phyloP scores from a whole-genome alignment of 208 protist genomes.

The Leishmania braziliensis region DNA sequence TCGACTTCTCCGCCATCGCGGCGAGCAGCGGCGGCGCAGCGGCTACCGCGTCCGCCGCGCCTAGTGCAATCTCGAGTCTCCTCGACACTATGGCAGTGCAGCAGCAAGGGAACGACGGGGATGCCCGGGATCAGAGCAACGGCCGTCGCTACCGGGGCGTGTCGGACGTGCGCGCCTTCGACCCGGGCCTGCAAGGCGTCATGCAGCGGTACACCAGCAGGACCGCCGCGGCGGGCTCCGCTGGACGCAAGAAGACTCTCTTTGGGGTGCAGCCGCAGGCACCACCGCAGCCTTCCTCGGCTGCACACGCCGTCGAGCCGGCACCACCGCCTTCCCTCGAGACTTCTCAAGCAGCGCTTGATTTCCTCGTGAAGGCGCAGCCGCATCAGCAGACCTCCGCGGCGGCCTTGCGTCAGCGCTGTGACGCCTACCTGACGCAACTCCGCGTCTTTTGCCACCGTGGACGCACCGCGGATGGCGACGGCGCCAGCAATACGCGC shows the following conservation, averaged over 20 bases:
- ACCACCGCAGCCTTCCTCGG: background rate
- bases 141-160: conserved; percentile 5
- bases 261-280: background rate
- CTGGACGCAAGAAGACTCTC: conserved; percentile 1
- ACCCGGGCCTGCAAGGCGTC: conserved; percentile 27
- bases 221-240: background rate
- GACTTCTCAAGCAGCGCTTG: conserved; percentile 7
- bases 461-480: background rate
- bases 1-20: conserved; percentile 71
- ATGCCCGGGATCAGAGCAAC: background rate
- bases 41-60: conserved; percentile 6
- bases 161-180: conserved; percentile 34
- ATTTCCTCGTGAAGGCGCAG: conserved; percentile 14
- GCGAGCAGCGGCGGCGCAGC: background rate
- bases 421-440: conserved; percentile 30
- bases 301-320: background rate
- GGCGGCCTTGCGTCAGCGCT: conserved; percentile 14
- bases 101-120: conserved; percentile 9
- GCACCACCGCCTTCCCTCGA: background rate
- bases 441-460: conserved; percentile 31
- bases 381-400: conserved; percentile 13
- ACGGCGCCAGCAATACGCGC: too few relatives aligned
- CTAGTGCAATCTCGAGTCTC: conserved; percentile 18
- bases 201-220: conserved; percentile 16
- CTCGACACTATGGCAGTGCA: background rate